Percentiles rank a stretch among this genome's conserved stretches.
Evolutionary conservation across 306 rosid species (phyloP).

Genomic region (peach (Prunus persica)): Prunus_persica_NCBIv2 NC_034015.1:18881001-18881500

Average conservation of each 20-base stretch:
- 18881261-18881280: background rate
- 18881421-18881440: background rate
- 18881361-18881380: background rate
- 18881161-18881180: background rate
- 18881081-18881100: slow-evolving; percentile 99
- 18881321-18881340: background rate
- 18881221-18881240: slow-evolving; percentile 3
- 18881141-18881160: background rate
- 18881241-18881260: background rate
- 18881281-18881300: background rate
- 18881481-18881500: slow-evolving; percentile 94
- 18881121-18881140: slow-evolving; percentile 37
- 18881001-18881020: slow-evolving; percentile 73
- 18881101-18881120: slow-evolving; percentile 83
- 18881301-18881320: background rate
- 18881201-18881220: background rate
- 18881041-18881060: slow-evolving; percentile 89
- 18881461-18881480: slow-evolving; percentile 75
- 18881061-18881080: slow-evolving; percentile 84
- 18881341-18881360: background rate
- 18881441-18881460: slow-evolving; percentile 17
- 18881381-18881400: background rate
- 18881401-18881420: background rate
- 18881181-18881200: slow-evolving; percentile 7
- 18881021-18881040: slow-evolving; percentile 81